Base-by-base conservation (phyloP, 352 stramenopile genomes). In the Phytophthora boehmeriae region DNA sequence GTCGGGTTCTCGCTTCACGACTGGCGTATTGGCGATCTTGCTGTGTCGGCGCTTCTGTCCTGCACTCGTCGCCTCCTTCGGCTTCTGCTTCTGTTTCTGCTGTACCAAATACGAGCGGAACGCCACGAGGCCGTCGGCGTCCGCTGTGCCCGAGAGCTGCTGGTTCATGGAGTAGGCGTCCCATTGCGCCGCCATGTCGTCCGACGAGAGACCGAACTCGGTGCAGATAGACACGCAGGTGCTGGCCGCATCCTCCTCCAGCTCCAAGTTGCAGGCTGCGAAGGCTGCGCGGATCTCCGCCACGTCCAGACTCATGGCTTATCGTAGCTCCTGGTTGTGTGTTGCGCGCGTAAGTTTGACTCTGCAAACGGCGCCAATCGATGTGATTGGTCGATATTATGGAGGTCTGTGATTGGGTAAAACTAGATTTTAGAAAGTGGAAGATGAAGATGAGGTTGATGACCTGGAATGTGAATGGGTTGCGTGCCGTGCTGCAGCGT, bases 401-500 rank as follows among this genome's bases (percentile, higher is more conserved):
- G 16, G 1, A 8, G 1, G 13, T 8, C 25, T 41, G n/a, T 20
- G 32, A 58, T 59, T 71, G 62, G 62, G 22, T 30, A 2, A 62
- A 62, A 66, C 38, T 20, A 11, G 5, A 14, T 1, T 55, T 35
- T 51, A 36, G 25, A 59, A 58, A 8, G 5, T 30, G 22, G 23
- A 38, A 17, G 4, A 22, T 44, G 38, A 44, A 16, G 35, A 47
- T 89, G 34, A 76, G 73, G 46, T 57, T 93, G 54, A 44, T 92
- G 69, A 91, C 83, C n/a, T 95, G 87, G 87, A 95, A 95, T 65
- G 72, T 95, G 52, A 95, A 95, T 66, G 87, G 87, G 19, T 71
- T 95, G 65, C 83, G 85, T 53, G 84, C 87, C 2, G 78, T 90
- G 39, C 66, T 95, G 48, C 78, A 87, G 59, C 78, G 84, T 10